phyloP scores from a whole-genome alignment of 2,329 filamentous ascomycete species.

The Geosmithia flava region DNA sequence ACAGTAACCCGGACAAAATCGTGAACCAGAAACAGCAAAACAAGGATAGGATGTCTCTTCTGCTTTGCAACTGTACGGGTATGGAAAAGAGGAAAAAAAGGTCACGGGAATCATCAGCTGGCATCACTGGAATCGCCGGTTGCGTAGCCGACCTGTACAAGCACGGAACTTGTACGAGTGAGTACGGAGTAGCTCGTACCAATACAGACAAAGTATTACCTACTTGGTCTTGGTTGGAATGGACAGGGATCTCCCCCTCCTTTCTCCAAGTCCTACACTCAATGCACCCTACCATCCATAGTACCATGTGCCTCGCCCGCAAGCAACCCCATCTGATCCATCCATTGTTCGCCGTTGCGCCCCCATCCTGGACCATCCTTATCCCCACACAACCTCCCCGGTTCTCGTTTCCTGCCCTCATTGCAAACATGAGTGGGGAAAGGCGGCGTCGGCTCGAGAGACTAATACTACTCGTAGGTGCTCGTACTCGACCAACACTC shows the following conservation, averaged over 20 bases:
- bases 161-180: background rate
- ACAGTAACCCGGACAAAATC: background rate
- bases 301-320: background rate
- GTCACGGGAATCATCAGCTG: background rate
- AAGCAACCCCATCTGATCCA: background rate
- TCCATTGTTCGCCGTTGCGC: background rate
- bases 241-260: background rate
- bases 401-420: background rate
- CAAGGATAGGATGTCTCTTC: too few relatives aligned
- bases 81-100: background rate
- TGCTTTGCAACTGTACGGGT: too few relatives aligned
- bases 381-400: background rate
- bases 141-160: background rate
- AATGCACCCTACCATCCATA: too few relatives aligned
- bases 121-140: background rate
- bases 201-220: background rate
- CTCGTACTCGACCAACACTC: background rate
- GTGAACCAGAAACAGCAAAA: too few relatives aligned
- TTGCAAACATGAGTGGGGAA: background rate
- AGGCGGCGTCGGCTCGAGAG: background rate
- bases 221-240: background rate
- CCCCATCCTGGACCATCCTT: background rate
- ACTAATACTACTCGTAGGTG: background rate
- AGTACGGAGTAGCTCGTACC: too few relatives aligned
- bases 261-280: background rate